Percentiles rank a stretch among this genome's conserved stretches.
Conservation (phyloP, 164 flowering plant species). For the Taxillus chinensis region DNA sequence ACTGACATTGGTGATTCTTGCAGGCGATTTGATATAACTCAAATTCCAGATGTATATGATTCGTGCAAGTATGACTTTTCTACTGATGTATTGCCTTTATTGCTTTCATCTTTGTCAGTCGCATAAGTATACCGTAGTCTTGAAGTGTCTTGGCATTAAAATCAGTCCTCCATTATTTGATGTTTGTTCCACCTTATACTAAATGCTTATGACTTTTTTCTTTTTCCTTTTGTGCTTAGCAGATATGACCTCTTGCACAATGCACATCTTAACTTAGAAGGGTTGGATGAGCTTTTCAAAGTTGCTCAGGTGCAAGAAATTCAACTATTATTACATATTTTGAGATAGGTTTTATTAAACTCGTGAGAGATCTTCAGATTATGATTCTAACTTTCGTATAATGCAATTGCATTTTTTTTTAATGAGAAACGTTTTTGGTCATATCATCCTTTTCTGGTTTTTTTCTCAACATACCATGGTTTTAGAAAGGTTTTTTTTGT, state of each 20-base stretch:
- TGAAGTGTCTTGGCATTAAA: not conserved
- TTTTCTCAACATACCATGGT: too few relatives aligned
- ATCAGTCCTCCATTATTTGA: not conserved
- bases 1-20: constrained; percentile 17
- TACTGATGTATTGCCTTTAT: not conserved
- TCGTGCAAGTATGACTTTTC: constrained; percentile 88
- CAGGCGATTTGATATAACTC: constrained; percentile 95
- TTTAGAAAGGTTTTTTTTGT: too few relatives aligned
- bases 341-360: too few relatives aligned
- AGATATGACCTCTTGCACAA: constrained; percentile 98
- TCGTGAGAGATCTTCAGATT: too few relatives aligned
- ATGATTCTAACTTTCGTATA: too few relatives aligned
- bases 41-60: constrained; percentile 99
- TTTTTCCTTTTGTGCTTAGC: constrained; percentile 10
- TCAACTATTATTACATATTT: not conserved
- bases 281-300: constrained; percentile 84
- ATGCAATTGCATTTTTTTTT: too few relatives aligned
- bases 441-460: too few relatives aligned
- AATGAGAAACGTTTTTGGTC: too few relatives aligned
- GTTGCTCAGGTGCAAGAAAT: constrained; percentile 75
- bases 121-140: too few relatives aligned
- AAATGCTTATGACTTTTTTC: not conserved
- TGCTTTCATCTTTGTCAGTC: too few relatives aligned
- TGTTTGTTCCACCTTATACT: not conserved
- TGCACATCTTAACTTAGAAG: constrained; percentile 85